Conservation (phyloP, 257 asterid genomes). For the Solanum virginianum region DNA sequence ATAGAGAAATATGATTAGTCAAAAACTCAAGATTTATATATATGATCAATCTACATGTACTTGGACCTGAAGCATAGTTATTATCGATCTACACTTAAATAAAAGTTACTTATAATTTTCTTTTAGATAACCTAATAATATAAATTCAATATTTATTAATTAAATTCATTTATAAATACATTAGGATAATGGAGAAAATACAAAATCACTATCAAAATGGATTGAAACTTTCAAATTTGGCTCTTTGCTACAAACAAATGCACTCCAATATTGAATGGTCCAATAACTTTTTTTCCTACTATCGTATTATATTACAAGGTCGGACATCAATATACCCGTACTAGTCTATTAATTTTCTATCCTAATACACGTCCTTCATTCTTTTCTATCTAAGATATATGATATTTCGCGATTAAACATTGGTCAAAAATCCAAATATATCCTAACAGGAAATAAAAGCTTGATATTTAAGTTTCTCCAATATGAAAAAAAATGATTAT, state of each 20-base stretch:
- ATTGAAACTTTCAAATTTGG: neutral
- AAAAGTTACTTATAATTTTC: neutral
- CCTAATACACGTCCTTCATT: too few relatives aligned
- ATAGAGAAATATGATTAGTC: too few relatives aligned
- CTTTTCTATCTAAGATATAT: too few relatives aligned
- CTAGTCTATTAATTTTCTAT: too few relatives aligned
- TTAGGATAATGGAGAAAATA: neutral
- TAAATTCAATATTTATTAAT: neutral
- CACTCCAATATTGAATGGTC: neutral
- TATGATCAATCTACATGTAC: neutral
- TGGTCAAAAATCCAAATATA: too few relatives aligned
- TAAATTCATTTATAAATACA: neutral
- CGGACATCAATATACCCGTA: too few relatives aligned
- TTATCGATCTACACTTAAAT: neutral
- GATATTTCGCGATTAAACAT: too few relatives aligned
- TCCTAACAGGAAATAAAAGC: too few relatives aligned
- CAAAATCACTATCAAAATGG: neutral
- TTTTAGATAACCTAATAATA: neutral
- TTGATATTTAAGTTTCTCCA: too few relatives aligned
- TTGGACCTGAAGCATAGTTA: neutral
- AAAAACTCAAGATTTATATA: too few relatives aligned
- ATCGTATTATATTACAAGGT: fast-evolving
- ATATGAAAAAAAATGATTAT: neutral
- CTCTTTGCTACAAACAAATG: neutral
- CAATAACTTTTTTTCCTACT: neutral